Conservation (phyloP, 78 protist species). For the Salpingoeca rosetta region DNA sequence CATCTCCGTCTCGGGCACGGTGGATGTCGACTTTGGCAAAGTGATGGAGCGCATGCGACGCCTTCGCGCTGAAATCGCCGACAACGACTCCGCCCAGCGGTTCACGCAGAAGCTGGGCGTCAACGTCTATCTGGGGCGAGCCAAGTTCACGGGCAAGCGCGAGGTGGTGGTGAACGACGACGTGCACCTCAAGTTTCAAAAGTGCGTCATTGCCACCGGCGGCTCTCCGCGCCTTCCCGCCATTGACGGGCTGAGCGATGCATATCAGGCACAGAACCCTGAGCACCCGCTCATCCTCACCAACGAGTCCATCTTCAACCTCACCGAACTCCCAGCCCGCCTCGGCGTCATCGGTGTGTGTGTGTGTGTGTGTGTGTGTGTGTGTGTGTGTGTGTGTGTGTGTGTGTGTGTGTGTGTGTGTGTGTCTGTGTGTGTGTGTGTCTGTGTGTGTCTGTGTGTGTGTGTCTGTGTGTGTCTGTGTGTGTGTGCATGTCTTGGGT, state of each 20-base stretch:
- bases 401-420: too few relatives aligned
- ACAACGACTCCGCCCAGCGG: slow-evolving; percentile 27
- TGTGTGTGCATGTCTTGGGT: too few relatives aligned
- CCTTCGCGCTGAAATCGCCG: slow-evolving; percentile 32
- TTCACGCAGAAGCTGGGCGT: slow-evolving; percentile 25
- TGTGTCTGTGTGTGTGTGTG: too few relatives aligned
- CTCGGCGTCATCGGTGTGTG: slow-evolving; percentile 42
- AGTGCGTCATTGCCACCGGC: slow-evolving; percentile 49
- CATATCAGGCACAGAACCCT: neutral
- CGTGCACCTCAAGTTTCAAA: slow-evolving; percentile 23
- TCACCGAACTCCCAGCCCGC: slow-evolving; percentile 37
- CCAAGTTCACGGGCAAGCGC: slow-evolving; percentile 9
- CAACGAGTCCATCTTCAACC: slow-evolving; percentile 40
- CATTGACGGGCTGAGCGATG: slow-evolving; percentile 15
- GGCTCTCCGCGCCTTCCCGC: slow-evolving; percentile 33
- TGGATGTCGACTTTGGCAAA: slow-evolving; percentile 37
- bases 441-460: too few relatives aligned
- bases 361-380: too few relatives aligned
- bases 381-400: too few relatives aligned
- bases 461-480: too few relatives aligned
- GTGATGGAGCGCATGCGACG: slow-evolving; percentile 57
- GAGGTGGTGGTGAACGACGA: slow-evolving; percentile 30
- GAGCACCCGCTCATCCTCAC: slow-evolving; percentile 14
- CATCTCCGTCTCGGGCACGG: neutral
- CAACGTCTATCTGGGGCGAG: slow-evolving; percentile 42